Conservation (phyloP, 371 early-diverging fungal species). For the Homolaphlyctis polyrhiza region DNA sequence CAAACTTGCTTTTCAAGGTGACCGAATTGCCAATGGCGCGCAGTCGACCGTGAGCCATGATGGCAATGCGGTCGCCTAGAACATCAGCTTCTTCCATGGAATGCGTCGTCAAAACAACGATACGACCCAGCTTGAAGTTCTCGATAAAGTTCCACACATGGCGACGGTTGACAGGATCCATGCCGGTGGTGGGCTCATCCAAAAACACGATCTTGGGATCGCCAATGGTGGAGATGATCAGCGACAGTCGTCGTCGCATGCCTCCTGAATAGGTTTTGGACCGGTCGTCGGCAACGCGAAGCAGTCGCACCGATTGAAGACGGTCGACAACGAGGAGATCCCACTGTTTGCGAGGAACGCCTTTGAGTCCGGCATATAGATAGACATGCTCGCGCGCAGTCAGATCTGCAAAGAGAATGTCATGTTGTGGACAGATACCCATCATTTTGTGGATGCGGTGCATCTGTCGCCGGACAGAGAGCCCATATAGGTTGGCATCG, state of each 20-base stretch:
- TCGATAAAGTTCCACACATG: constrained; percentile 25
- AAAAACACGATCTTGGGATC: constrained; percentile 27
- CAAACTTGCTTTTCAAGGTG: constrained; percentile 47
- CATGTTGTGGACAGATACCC: constrained; percentile 62
- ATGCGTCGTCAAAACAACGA: constrained; percentile 37
- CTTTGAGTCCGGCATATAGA: constrained; percentile 58
- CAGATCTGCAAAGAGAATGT: constrained; percentile 46
- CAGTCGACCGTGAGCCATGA: constrained; percentile 59
- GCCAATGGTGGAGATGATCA: constrained; percentile 31
- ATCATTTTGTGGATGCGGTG: constrained; percentile 47
- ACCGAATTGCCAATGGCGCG: constrained; percentile 54
- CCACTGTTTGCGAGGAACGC: constrained; percentile 26
- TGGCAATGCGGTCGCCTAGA: constrained; percentile 46
- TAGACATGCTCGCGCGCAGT: constrained; percentile 57
- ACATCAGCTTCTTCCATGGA: constrained; percentile 36
- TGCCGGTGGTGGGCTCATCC: constrained; percentile 33
- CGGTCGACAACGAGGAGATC: constrained; percentile 31
- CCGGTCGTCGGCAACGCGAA: constrained; percentile 28
- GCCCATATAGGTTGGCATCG: constrained; percentile 42
- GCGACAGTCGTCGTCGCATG: constrained; percentile 23
- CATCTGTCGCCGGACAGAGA: constrained; percentile 43
- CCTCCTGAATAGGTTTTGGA: constrained; percentile 42
- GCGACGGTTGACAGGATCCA: constrained; percentile 32
- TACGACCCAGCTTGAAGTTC: constrained; percentile 11
- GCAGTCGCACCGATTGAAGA: constrained; percentile 39